Base-by-base conservation (phyloP, 1,284 basidiomycete genomes). In the Boletus semigastroideus region DNA sequence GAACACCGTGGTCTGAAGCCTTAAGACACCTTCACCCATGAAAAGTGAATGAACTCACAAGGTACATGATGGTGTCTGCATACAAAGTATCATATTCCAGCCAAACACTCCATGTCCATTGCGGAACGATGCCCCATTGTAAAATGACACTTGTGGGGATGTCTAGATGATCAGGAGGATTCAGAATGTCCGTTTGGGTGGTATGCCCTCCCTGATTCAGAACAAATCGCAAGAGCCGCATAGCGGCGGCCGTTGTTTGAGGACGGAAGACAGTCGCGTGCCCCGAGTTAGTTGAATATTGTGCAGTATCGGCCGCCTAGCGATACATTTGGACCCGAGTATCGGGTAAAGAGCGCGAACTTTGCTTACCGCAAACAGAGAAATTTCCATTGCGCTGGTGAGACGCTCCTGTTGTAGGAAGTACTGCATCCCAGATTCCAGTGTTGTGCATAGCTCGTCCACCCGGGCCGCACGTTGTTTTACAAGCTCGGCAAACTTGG, bases 81-180 rank as follows among this genome's bases (percentile, higher is more conserved):
- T 79, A 67, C 22, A 75, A 71, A 31, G 72, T 61, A 31, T 79
- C 73, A 48, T 73, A 69, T 60, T 87, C 85, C 40, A 69, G 63
- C 83, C 84, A 87, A 10, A 74, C 66, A n/a, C 61, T 64, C 86
- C 87, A 90, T 51, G 74, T 74, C 84, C 86, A 88, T 3, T 77
- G 74, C 4, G 84, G 61, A 5, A 75, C 67, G 14, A 72, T 54
- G 28, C 80, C 78, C 78, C 81, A 87, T 52, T 68, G 68, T 10
- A 84, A 48, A 14, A 88, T 61, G 25, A 86, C 70, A 4, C 42
- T 65, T 49, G 78, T 76, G 3, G 84, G 63, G 28, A 62, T 52
- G 63, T 83, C 79, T 4, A 79, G 65, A 16, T 56, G 46, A 42
- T 64, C 59, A 14, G 65, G 56, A 3, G 74, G 63, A 22, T 50